These are phyloP conservation scores for Fusarium mangiferae DNA, from an alignment of 2,329 filamentous ascomycete genomes.

Conservation along the genomic window DNA sequence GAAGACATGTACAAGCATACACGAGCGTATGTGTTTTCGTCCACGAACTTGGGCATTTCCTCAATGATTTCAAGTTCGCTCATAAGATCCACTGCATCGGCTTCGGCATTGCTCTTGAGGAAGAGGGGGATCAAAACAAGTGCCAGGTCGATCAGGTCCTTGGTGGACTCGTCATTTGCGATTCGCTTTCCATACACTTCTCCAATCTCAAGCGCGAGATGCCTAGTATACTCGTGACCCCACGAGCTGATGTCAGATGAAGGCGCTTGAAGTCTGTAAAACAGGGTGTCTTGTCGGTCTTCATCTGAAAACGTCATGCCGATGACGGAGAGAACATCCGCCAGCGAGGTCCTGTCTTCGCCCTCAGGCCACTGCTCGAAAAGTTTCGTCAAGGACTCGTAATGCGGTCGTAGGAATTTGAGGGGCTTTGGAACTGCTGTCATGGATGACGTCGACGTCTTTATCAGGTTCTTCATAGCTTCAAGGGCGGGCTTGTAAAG, in stretches of 20 bases:
- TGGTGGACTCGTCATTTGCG: conserved; percentile 82
- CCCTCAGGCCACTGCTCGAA: conserved; percentile 91
- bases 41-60: conserved; percentile 85
- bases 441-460: conserved; percentile 99
- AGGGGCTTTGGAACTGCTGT: conserved; percentile 98
- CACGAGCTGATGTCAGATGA: conserved; percentile 94
- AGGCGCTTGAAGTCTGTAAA: conserved; percentile 90
- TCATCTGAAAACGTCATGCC: conserved; percentile 99
- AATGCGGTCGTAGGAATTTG: conserved; percentile 97
- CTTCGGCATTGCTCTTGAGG: conserved; percentile 96
- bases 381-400: conserved; percentile 85
- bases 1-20: conserved; percentile 99
- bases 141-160: conserved; percentile 87
- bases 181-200: conserved; percentile 91
- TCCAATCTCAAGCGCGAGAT: conserved; percentile 94
- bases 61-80: conserved; percentile 98
- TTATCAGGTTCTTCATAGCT: conserved; percentile 98
- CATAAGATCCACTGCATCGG: conserved; percentile 95
- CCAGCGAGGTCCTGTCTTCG: conserved; percentile 87
- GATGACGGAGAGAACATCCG: conserved; percentile 95
- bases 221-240: conserved; percentile 98
- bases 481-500: conserved; percentile 94
- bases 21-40: conserved; percentile 91
- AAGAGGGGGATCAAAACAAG: conserved; percentile 91
- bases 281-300: conserved; percentile 93